Evolutionary conservation across 306 rosid species (phyloP).

Genomic region (Cicer yamashitae): DNA sequence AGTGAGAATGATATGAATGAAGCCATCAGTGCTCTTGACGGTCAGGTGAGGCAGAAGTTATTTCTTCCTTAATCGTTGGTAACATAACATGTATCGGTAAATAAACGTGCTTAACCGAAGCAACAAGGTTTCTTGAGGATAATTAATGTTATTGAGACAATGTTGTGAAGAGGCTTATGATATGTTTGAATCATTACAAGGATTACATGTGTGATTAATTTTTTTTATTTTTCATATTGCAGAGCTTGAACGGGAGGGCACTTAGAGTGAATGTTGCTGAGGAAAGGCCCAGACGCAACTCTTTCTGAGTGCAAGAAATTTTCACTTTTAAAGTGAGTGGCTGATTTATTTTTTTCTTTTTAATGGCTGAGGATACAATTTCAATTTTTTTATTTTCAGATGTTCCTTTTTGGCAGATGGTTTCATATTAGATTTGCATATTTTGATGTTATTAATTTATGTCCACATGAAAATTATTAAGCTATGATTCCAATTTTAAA

Average conservation of each 20-base stretch:
- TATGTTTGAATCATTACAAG: background rate
- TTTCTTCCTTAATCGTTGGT: conserved; percentile 17
- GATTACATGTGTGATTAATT: conserved; percentile 31
- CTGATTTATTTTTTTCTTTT: conserved; percentile 43
- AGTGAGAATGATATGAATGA: conserved; percentile 75
- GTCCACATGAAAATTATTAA: conserved; percentile 29
- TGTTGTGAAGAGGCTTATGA: background rate
- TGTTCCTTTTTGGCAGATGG: conserved; percentile 42
- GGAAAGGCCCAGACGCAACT: conserved; percentile 75
- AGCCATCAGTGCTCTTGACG: conserved; percentile 93
- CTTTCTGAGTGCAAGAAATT: conserved; percentile 52
- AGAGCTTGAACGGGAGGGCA: conserved; percentile 85
- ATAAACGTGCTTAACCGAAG: background rate
- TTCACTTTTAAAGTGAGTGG: conserved; percentile 17
- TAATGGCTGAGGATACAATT: conserved; percentile 46
- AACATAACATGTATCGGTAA: conserved; percentile 1
- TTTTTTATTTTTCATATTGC: conserved; percentile 38
- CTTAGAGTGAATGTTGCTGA: conserved; percentile 89
- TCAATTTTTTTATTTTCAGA: background rate
- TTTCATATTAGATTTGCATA: conserved; percentile 46
- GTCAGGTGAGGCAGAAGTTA: conserved; percentile 70
- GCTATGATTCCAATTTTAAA: conserved; percentile 37
- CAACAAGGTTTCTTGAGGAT: background rate
- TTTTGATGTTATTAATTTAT: conserved; percentile 29
- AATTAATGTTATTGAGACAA: background rate